These are phyloP conservation scores for Melastoma candidum DNA, from an alignment of 441 rosid genomes.

Conservation along the genomic window DNA sequence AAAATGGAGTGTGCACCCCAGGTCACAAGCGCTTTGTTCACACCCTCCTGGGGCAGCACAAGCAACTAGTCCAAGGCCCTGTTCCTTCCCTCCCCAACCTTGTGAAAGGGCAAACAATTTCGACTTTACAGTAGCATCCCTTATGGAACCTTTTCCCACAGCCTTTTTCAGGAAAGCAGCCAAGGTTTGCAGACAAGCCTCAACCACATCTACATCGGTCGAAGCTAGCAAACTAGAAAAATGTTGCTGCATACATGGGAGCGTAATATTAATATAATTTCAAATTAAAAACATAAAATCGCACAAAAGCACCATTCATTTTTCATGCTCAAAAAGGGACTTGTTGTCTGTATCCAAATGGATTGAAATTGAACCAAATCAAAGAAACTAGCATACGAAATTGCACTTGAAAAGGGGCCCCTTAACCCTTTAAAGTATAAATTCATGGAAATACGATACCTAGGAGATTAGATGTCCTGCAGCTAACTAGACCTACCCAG, in stretches of 20 bases:
- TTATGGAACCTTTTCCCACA: constrained; percentile 68
- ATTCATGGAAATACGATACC: too few species aligned
- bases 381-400: too few species aligned
- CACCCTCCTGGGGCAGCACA: constrained; percentile 60
- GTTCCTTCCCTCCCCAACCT: constrained; percentile 99
- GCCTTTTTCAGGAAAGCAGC: constrained; percentile 86
- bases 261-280: constrained; percentile 14
- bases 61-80: constrained; percentile 88
- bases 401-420: too few species aligned
- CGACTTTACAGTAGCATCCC: constrained; percentile 69
- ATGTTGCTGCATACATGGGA: constrained; percentile 66
- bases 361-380: not conserved
- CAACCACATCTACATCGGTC: constrained; percentile 91
- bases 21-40: constrained; percentile 62
- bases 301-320: not conserved
- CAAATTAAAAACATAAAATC: constrained; percentile 12
- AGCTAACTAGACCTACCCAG: too few species aligned
- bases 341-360: not conserved
- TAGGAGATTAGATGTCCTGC: too few species aligned
- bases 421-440: too few species aligned
- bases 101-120: constrained; percentile 94
- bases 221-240: constrained; percentile 90
- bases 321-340: too few species aligned
- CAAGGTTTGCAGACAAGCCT: constrained; percentile 86
- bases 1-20: constrained; percentile 93